phyloP scores from a whole-genome alignment of 345 rosid genomes.

The Rhodamnia rubescens region DNA sequence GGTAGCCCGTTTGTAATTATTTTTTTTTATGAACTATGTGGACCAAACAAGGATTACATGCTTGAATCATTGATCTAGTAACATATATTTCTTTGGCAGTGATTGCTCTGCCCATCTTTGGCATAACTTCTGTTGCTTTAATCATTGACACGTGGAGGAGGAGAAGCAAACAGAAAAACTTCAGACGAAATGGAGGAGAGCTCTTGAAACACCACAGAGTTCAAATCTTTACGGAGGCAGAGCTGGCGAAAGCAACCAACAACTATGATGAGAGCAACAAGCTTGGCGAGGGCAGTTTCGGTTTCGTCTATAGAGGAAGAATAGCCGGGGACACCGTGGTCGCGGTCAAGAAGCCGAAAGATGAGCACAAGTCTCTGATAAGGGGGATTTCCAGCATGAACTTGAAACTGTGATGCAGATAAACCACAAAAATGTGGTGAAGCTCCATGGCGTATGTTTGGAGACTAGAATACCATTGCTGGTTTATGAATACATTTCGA shows the following conservation, averaged over 20 bases:
- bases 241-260: neutral
- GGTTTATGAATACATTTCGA: neutral
- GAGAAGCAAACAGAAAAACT: neutral
- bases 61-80: neutral
- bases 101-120: neutral
- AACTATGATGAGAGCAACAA: neutral
- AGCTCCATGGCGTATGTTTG: neutral
- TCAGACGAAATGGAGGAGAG: neutral
- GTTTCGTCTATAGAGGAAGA: neutral
- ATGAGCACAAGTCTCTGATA: neutral
- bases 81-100: neutral
- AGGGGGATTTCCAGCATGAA: neutral
- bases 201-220: neutral
- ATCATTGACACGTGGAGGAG: neutral
- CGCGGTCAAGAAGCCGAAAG: neutral
- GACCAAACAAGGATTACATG: neutral
- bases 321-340: accelerated
- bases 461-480: neutral
- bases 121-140: neutral
- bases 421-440: neutral
- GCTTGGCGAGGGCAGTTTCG: neutral
- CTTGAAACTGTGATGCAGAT: neutral
- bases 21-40: neutral
- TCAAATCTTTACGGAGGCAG: neutral
- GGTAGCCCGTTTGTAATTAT: neutral